A percentile compares a stretch with the other conserved stretches of the same genome.
phyloP scores from a whole-genome alignment of 495 filamentous ascomycete genomes.

The Talaromyces stipitatus region DNA sequence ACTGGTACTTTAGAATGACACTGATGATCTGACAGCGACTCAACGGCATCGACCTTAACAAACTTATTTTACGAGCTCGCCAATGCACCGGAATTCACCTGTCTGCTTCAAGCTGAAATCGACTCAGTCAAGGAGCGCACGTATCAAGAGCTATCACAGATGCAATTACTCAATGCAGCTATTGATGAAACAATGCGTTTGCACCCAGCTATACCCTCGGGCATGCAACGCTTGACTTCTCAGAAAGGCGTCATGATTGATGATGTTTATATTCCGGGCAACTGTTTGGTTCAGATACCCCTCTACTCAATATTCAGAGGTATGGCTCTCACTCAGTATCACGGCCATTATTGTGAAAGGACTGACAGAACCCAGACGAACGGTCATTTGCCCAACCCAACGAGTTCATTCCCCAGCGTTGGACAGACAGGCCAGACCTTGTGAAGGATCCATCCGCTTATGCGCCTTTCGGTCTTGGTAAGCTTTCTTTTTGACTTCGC shows the following conservation, averaged over 20 bases:
- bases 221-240: slow-evolving; percentile 14
- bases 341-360: neutral
- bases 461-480: slow-evolving; percentile 23
- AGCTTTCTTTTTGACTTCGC: neutral
- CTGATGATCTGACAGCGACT: slow-evolving; percentile 23
- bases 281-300: slow-evolving; percentile 18
- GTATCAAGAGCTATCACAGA: neutral
- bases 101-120: slow-evolving; percentile 1
- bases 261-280: slow-evolving; percentile 21
- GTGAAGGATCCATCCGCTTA: slow-evolving; percentile 23
- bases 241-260: slow-evolving; percentile 15
- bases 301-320: slow-evolving; percentile 23
- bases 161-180: slow-evolving; percentile 31
- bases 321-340: neutral
- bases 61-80: slow-evolving; percentile 30
- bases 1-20: neutral
- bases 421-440: slow-evolving; percentile 27
- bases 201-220: slow-evolving; percentile 13
- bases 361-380: slow-evolving; percentile 10
- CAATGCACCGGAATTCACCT: neutral
- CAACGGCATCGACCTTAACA: slow-evolving; percentile 28
- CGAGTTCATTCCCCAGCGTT: slow-evolving; percentile 38
- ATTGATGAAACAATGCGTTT: slow-evolving; percentile 50
- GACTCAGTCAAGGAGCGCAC: neutral
- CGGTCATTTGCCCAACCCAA: slow-evolving; percentile 22